phyloP scores from a whole-genome alignment of 2,329 filamentous ascomycete genomes.

The Teratosphaeriaceae sp. region DNA sequence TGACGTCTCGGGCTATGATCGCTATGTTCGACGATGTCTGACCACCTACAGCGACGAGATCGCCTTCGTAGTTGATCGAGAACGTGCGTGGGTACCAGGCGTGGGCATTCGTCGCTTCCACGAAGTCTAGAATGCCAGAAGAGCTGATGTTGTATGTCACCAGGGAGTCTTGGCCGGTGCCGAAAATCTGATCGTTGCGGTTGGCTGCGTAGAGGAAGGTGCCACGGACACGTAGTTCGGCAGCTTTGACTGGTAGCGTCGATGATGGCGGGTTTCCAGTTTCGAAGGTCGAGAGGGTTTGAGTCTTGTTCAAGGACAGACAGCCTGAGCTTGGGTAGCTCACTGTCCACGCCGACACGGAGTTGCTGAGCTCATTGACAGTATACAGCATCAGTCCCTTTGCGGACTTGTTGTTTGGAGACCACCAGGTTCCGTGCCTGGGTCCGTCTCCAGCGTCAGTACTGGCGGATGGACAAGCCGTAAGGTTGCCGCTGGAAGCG shows the following conservation, averaged over 20 bases:
- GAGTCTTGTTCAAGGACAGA: conserved; percentile 24
- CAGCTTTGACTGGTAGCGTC: conserved; percentile 21
- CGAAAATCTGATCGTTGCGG: conserved; percentile 32
- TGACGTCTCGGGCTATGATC: not conserved
- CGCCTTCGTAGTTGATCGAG: conserved; percentile 5
- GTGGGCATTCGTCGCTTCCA: conserved; percentile 25
- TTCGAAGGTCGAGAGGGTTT: conserved; percentile 29
- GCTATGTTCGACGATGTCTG: not conserved
- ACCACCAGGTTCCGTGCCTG: conserved; percentile 33
- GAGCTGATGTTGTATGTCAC: conserved; percentile 28
- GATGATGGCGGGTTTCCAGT: conserved; percentile 23
- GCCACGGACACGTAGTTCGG: conserved; percentile 27
- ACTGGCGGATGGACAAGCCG: conserved; percentile 11
- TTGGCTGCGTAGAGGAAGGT: conserved; percentile 31
- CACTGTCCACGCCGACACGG: conserved; percentile 27
- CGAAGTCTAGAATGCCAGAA: conserved; percentile 24
- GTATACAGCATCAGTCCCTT: conserved; percentile 23
- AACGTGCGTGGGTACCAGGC: conserved; percentile 31
- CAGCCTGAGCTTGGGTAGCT: conserved; percentile 27
- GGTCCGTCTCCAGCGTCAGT: conserved; percentile 22
- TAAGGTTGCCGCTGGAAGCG: conserved; percentile 13
- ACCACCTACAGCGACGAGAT: not conserved
- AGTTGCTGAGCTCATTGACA: conserved; percentile 30
- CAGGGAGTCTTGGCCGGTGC: conserved; percentile 25
- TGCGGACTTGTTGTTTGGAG: conserved; percentile 15